These are phyloP conservation scores for Entomortierella beljakovae DNA, from an alignment of 192 early-diverging fungal species.

Conservation along the genomic window DNA sequence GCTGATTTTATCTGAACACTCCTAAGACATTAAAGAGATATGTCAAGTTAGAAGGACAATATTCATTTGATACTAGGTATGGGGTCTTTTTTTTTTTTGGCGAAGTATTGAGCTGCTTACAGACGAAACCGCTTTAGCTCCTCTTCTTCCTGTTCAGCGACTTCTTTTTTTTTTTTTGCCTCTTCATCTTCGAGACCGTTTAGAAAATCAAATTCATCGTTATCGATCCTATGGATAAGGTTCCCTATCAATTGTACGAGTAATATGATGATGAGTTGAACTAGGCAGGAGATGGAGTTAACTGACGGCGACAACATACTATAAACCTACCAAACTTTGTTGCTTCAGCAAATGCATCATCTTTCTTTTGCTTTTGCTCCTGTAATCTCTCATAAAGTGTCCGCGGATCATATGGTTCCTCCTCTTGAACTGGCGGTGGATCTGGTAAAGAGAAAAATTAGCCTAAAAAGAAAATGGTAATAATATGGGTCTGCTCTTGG, in stretches of 20 bases:
- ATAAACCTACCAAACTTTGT: slow-evolving; percentile 59
- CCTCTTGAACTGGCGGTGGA: slow-evolving; percentile 55
- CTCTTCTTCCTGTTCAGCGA: slow-evolving; percentile 55
- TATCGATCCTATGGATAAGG: slow-evolving; percentile 73
- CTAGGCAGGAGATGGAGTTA: not conserved
- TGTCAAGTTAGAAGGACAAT: not conserved
- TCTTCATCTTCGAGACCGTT: slow-evolving; percentile 66
- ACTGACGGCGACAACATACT: not conserved
- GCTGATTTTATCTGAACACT: slow-evolving; percentile 19
- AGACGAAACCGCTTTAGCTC: slow-evolving; percentile 62
- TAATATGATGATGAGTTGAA: not conserved
- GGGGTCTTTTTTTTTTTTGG: not conserved
- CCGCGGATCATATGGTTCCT: slow-evolving; percentile 73
- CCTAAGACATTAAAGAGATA: not conserved
- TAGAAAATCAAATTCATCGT: slow-evolving; percentile 78
- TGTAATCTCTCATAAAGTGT: slow-evolving; percentile 82
- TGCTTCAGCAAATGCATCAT: slow-evolving; percentile 70
- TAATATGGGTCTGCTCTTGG: not conserved
- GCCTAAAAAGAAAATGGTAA: not conserved
- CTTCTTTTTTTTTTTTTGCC: slow-evolving; percentile 54
- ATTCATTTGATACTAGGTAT: no score
- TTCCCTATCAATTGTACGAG: slow-evolving; percentile 48
- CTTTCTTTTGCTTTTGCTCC: slow-evolving; percentile 73
- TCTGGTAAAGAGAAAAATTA: slow-evolving; percentile 33
- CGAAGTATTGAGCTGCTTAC: slow-evolving; percentile 35